These are phyloP conservation scores for Hysterium pulicare DNA, from an alignment of 2,329 filamentous ascomycete species.

Conservation along the genomic window DNA sequence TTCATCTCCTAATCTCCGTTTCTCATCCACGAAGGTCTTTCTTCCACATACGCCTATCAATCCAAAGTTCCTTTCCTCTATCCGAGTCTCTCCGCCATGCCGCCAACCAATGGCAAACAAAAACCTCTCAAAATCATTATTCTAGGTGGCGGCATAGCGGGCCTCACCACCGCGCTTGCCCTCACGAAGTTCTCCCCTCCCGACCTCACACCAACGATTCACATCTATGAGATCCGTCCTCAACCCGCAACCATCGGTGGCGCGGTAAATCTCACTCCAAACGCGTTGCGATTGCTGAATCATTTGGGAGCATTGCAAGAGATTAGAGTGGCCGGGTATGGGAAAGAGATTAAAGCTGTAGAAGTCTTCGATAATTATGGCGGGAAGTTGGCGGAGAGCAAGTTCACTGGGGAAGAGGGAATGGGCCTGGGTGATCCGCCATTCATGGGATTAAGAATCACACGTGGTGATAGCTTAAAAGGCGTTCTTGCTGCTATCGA, in stretches of 20 bases:
- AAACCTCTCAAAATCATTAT: constrained; percentile 21
- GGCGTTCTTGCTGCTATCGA: constrained; percentile 41
- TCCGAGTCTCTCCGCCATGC: no score
- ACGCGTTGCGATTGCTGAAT: constrained; percentile 55
- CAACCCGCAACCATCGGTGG: constrained; percentile 52
- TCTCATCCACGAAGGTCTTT: no score
- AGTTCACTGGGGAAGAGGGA: constrained; percentile 41
- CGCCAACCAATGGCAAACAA: no score
- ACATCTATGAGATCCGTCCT: constrained; percentile 49
- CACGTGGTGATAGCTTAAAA: constrained; percentile 43
- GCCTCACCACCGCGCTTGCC: constrained; percentile 39
- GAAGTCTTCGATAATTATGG: constrained; percentile 46
- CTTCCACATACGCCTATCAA: no score
- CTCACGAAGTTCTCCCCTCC: constrained; percentile 43
- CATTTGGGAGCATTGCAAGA: constrained; percentile 46
- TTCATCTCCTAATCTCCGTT: no score
- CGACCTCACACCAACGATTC: constrained; percentile 37
- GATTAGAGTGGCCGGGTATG: constrained; percentile 40
- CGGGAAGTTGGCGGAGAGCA: constrained; percentile 42
- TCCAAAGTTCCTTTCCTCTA: no score
- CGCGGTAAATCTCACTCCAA: constrained; percentile 61
- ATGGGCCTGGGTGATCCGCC: constrained; percentile 44
- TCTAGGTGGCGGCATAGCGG: constrained; percentile 32
- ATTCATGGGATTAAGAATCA: constrained; percentile 45
- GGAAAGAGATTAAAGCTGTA: constrained; percentile 41